A percentile compares a stretch with the other conserved stretches of the same genome.
Evolutionary conservation across 192 early-diverging fungal genomes (phyloP).

Genomic region (Rhizoclosmatium sp.): DNA sequence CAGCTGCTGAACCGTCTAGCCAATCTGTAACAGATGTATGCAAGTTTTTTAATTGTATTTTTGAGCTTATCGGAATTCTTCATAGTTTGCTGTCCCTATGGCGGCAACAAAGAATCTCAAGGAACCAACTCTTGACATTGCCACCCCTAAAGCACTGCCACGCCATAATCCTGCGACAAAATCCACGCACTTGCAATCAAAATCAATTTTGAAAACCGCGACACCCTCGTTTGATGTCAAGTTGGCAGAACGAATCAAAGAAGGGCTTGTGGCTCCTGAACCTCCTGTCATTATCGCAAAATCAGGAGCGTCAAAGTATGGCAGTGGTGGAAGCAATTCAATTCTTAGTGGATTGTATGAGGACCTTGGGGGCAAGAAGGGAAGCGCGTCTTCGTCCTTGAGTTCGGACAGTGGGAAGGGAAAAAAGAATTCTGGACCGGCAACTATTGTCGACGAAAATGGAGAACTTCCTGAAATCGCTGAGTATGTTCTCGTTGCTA

Average conservation of each 20-base stretch:
- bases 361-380: background rate
- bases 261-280: background rate
- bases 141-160: slow-evolving; percentile 27
- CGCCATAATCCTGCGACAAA: slow-evolving; percentile 12
- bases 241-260: slow-evolving; percentile 8
- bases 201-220: slow-evolving; percentile 29
- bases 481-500: slow-evolving; percentile 31
- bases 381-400: background rate
- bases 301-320: background rate
- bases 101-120: background rate
- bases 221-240: slow-evolving; percentile 35
- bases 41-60: background rate
- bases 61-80: background rate
- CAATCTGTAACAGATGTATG: slow-evolving; percentile 20
- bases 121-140: background rate
- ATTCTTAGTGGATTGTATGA: slow-evolving; percentile 30
- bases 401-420: background rate
- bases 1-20: background rate
- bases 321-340: background rate
- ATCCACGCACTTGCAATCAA: background rate
- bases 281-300: background rate
- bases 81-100: slow-evolving; percentile 31
- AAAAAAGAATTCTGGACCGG: slow-evolving; percentile 30
- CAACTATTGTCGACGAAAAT: slow-evolving; percentile 47
- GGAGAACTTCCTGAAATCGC: slow-evolving; percentile 43